Evolutionary conservation across 2,329 filamentous ascomycete species (phyloP).

Genomic region (Fusarium pseudocircinatum): DNA sequence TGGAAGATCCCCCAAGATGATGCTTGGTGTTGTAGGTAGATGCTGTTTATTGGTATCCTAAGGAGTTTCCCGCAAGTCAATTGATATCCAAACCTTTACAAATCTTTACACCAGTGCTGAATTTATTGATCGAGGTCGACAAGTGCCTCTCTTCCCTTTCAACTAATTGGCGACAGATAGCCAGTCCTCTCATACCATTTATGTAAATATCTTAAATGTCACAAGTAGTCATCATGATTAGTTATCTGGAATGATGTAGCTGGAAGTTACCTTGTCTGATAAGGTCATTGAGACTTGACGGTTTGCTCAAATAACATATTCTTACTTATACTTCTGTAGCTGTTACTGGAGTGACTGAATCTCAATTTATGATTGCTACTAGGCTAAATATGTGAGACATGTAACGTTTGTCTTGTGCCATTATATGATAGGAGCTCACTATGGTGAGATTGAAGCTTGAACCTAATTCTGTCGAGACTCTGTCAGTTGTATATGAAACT

Average conservation of each 20-base stretch:
- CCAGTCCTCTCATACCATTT: neutral
- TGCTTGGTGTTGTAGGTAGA: neutral
- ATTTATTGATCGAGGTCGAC: neutral
- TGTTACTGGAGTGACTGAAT: neutral
- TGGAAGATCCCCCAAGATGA: neutral
- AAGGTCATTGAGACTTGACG: neutral
- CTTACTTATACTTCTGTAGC: neutral
- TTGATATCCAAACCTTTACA: neutral
- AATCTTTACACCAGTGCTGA: neutral
- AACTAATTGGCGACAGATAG: neutral
- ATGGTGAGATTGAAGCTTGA: neutral
- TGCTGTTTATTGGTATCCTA: neutral
- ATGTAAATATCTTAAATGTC: no score
- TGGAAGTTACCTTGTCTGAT: neutral
- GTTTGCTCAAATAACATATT: neutral
- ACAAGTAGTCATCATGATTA: neutral
- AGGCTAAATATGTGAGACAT: neutral
- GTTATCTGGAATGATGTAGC: neutral
- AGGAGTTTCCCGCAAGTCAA: neutral
- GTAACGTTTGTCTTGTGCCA: neutral
- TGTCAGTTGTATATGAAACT: neutral
- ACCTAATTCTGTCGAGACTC: neutral
- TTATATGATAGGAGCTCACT: neutral
- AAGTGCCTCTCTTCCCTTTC: neutral
- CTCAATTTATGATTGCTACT: neutral